Conservation (phyloP, 495 filamentous ascomycete genomes). For the Cenococcum geophilum region DNA sequence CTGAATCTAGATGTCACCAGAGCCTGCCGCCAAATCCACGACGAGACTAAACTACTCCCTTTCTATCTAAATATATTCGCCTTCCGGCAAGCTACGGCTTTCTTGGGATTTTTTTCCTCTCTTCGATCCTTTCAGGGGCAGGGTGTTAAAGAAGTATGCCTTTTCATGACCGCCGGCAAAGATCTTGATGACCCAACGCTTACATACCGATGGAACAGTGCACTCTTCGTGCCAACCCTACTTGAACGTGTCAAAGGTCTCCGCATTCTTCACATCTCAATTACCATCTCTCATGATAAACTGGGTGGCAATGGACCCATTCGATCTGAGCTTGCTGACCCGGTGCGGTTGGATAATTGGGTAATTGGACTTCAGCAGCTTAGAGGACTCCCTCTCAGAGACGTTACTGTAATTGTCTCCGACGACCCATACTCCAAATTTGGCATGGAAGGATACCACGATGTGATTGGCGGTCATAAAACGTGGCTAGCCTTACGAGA, state of each 20-base stretch:
- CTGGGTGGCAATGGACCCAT: slow-evolving; percentile 13
- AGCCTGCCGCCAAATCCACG: slow-evolving; percentile 12
- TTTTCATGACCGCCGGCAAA: slow-evolving; percentile 5
- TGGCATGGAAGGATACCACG: slow-evolving; percentile 6
- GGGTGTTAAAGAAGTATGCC: not conserved
- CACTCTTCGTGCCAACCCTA: not conserved
- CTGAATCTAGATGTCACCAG: slow-evolving; percentile 4
- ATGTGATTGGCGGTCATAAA: not conserved
- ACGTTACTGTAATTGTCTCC: slow-evolving; percentile 14
- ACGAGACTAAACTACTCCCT: slow-evolving; percentile 12
- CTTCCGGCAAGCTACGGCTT: not conserved
- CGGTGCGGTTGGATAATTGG: slow-evolving; percentile 4
- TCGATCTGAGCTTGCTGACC: not conserved
- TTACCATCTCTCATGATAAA: slow-evolving; percentile 3
- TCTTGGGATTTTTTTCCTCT: slow-evolving; percentile 1
- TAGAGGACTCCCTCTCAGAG: not conserved
- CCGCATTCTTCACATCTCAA: slow-evolving; percentile 13
- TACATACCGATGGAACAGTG: slow-evolving; percentile 2
- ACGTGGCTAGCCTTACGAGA: slow-evolving; percentile 12
- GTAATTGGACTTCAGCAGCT: slow-evolving; percentile 6
- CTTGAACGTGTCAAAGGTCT: not conserved
- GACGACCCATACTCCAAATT: slow-evolving; percentile 16
- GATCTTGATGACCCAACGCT: not conserved
- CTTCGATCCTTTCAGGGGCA: not conserved
- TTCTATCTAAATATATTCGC: slow-evolving; percentile 8